phyloP scores from a whole-genome alignment of 345 rosid species.

The Eucalyptus caleyi region DNA sequence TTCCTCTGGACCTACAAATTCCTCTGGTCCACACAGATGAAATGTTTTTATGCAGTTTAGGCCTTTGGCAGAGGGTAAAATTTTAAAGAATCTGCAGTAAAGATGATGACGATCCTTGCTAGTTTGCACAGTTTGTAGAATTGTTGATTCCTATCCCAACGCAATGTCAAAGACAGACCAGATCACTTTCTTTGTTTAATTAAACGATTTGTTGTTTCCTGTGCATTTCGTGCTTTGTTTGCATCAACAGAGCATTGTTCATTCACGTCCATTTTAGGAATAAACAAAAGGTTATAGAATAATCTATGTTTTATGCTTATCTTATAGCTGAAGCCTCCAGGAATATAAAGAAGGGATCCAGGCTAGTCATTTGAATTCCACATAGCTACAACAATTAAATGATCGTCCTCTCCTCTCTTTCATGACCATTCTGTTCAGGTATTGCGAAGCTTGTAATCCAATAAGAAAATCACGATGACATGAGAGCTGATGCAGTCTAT shows the following conservation, averaged over 20 bases:
- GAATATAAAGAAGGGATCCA: slow-evolving; percentile 28
- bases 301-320: not conserved
- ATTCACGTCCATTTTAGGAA: slow-evolving; percentile 43
- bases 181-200: not conserved
- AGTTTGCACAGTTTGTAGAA: not conserved
- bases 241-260: slow-evolving; percentile 18
- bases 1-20: not conserved
- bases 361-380: slow-evolving; percentile 11
- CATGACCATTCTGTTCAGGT: not conserved
- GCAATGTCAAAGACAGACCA: not conserved
- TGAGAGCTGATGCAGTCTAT: not conserved
- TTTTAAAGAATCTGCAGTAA: not conserved
- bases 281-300: slow-evolving; percentile 6
- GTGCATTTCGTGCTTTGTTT: slow-evolving; percentile 1
- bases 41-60: not conserved
- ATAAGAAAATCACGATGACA: not conserved
- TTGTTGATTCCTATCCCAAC: not conserved
- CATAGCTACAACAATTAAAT: not conserved
- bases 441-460: not conserved
- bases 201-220: not conserved
- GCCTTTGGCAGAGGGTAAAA: not conserved
- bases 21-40: not conserved
- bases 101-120: not conserved
- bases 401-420: slow-evolving; percentile 7
- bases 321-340: slow-evolving; percentile 43